Conservation (phyloP, 306 rosid species). For the Cercis canadensis region DNA sequence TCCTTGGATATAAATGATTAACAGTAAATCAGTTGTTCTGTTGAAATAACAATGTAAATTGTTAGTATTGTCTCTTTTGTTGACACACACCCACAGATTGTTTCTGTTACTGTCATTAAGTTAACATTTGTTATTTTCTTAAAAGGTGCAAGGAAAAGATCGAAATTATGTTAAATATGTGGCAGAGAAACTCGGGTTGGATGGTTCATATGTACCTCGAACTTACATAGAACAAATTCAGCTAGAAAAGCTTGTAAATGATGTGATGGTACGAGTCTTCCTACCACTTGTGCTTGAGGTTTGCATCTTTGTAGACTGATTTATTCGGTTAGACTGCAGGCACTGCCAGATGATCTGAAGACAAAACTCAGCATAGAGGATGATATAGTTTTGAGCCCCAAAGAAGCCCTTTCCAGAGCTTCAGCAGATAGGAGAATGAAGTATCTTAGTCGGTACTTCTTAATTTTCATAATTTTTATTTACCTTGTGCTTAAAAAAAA, state of each 20-base stretch:
- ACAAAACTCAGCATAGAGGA: conserved; percentile 90
- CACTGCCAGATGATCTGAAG: conserved; percentile 93
- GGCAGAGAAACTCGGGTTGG: conserved; percentile 80
- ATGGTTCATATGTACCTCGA: conserved; percentile 91
- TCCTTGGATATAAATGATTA: too few relatives aligned
- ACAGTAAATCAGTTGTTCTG: too few relatives aligned
- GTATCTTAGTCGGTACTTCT: conserved; percentile 73
- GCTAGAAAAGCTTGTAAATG: conserved; percentile 95
- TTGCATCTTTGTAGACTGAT: conserved; percentile 39
- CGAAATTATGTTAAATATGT: conserved; percentile 68
- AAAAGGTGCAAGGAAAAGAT: conserved; percentile 96
- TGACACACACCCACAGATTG: conserved; percentile 1
- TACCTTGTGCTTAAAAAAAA: conserved; percentile 21
- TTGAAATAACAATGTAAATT: too few relatives aligned
- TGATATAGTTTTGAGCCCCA: conserved; percentile 84
- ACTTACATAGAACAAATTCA: conserved; percentile 99
- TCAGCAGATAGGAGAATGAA: conserved; percentile 92
- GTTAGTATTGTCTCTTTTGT: too few relatives aligned
- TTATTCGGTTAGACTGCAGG: conserved; percentile 62
- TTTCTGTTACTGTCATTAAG: conserved; percentile 29
- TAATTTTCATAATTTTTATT: conserved; percentile 25
- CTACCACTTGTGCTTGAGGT: conserved; percentile 30
- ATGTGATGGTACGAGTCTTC: conserved; percentile 82
- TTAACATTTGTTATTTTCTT: conserved; percentile 37
- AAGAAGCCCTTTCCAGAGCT: conserved; percentile 97